These are phyloP conservation scores for Brassica juncea DNA, from an alignment of 345 rosid genomes.

Conservation along the genomic window DNA sequence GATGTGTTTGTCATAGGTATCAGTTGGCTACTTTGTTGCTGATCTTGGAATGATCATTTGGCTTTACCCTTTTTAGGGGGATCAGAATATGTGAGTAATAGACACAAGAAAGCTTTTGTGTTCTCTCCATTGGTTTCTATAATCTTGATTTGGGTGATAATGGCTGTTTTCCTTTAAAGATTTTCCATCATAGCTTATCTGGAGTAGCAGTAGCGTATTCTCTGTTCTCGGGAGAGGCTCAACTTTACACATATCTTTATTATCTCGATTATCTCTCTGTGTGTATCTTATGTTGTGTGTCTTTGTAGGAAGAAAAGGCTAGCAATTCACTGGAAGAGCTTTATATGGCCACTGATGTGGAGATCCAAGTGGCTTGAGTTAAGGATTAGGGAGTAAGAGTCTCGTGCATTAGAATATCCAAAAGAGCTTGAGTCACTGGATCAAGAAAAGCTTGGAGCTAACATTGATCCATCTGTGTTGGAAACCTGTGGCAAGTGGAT, in stretches of 20 bases:
- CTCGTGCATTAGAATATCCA: conserved; percentile 61
- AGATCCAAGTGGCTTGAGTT: conserved; percentile 89
- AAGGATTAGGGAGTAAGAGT: conserved; percentile 68
- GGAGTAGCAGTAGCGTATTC: conserved; percentile 65
- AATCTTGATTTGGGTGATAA: too few relatives aligned
- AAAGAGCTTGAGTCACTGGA: conserved; percentile 54
- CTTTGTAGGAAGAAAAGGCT: conserved; percentile 75
- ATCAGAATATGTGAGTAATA: conserved; percentile 74
- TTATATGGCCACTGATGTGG: conserved; percentile 85
- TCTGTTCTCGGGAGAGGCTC: conserved; percentile 70
- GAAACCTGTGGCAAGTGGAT: conserved; percentile 60
- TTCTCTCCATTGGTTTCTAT: neutral
- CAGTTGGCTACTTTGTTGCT: conserved; percentile 79
- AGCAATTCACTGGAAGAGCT: conserved; percentile 80
- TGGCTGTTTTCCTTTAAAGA: conserved; percentile 45
- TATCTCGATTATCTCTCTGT: neutral
- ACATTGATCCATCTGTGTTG: conserved; percentile 44
- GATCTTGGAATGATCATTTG: conserved; percentile 81
- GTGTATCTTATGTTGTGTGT: neutral
- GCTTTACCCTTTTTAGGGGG: conserved; percentile 89
- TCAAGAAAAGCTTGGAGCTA: conserved; percentile 47
- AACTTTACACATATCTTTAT: too few relatives aligned
- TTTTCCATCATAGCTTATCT: conserved; percentile 75
- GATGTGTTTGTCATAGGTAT: conserved; percentile 48
- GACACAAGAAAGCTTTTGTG: neutral